These are phyloP conservation scores for Niebla homalea DNA, from an alignment of 495 filamentous ascomycete species.

Conservation along the genomic window DNA sequence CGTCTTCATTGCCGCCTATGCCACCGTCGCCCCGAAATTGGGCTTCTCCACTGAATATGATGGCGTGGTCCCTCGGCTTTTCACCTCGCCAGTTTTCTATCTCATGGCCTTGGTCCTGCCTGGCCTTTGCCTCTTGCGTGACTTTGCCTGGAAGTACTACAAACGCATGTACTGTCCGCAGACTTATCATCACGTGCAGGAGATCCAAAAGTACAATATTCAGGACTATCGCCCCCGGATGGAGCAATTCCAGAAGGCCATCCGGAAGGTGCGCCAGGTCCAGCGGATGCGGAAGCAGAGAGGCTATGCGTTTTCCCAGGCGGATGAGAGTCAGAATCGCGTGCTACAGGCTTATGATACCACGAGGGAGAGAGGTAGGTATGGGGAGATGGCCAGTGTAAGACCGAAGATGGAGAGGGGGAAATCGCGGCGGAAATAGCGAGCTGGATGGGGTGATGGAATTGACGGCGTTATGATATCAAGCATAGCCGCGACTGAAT, in stretches of 20 bases:
- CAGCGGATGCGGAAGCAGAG: constrained; percentile 99
- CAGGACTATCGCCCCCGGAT: constrained; percentile 97
- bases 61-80: constrained; percentile 69
- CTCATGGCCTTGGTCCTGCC: constrained; percentile 72
- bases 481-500: no score
- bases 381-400: constrained; percentile 90
- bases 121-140: constrained; percentile 69
- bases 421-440: constrained; percentile 16
- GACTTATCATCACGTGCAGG: constrained; percentile 96
- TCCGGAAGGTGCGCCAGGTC: constrained; percentile 94
- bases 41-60: constrained; percentile 74
- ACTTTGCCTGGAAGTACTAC: constrained; percentile 72
- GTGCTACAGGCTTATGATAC: constrained; percentile 97
- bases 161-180: constrained; percentile 96
- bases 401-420: constrained; percentile 22
- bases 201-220: constrained; percentile 99
- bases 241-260: constrained; percentile 99
- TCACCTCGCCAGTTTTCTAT: constrained; percentile 77
- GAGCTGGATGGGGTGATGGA: no score
- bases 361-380: constrained; percentile 76
- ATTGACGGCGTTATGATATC: no score
- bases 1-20: constrained; percentile 78
- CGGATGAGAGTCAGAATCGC: constrained; percentile 86
- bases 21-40: constrained; percentile 75
- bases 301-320: constrained; percentile 95